Conservation (phyloP, 2,329 filamentous ascomycete genomes). For the Xylariaceae sp. region DNA sequence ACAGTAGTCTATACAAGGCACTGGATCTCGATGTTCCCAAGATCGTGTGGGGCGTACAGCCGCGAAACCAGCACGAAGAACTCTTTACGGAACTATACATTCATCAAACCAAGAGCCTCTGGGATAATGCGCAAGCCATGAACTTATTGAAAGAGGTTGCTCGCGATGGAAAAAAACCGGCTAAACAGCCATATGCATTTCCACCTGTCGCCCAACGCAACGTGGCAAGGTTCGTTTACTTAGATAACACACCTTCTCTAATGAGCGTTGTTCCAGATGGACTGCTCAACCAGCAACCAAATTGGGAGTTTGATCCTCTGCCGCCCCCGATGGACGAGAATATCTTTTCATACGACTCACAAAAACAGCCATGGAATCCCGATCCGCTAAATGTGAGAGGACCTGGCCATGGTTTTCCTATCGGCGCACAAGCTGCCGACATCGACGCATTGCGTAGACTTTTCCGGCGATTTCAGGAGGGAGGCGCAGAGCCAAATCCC, state of each 20-base stretch:
- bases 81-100: slow-evolving; percentile 76
- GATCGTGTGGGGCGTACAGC: slow-evolving; percentile 76
- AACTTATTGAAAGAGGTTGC: slow-evolving; percentile 68
- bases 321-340: slow-evolving; percentile 63
- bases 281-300: slow-evolving; percentile 63
- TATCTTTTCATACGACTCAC: slow-evolving; percentile 45
- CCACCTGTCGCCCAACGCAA: slow-evolving; percentile 41
- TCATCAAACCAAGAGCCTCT: slow-evolving; percentile 73
- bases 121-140: slow-evolving; percentile 74
- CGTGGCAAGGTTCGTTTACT: slow-evolving; percentile 72
- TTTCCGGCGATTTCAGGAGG: slow-evolving; percentile 18
- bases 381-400: slow-evolving; percentile 8
- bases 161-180: slow-evolving; percentile 48
- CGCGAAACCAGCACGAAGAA: slow-evolving; percentile 61
- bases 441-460: slow-evolving; percentile 13
- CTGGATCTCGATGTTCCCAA: slow-evolving; percentile 76
- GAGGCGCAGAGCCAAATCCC: slow-evolving; percentile 21
- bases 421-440: slow-evolving; percentile 6
- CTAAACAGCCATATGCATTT: slow-evolving; percentile 37
- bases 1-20: slow-evolving; percentile 74
- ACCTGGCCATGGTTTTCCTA: slow-evolving; percentile 7
- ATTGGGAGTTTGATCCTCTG: slow-evolving; percentile 77
- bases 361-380: slow-evolving; percentile 42
- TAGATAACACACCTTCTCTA: slow-evolving; percentile 71
- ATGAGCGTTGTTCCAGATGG: slow-evolving; percentile 66